Conservation (phyloP, 257 asterid species). For the Verbena officinalis region DNA sequence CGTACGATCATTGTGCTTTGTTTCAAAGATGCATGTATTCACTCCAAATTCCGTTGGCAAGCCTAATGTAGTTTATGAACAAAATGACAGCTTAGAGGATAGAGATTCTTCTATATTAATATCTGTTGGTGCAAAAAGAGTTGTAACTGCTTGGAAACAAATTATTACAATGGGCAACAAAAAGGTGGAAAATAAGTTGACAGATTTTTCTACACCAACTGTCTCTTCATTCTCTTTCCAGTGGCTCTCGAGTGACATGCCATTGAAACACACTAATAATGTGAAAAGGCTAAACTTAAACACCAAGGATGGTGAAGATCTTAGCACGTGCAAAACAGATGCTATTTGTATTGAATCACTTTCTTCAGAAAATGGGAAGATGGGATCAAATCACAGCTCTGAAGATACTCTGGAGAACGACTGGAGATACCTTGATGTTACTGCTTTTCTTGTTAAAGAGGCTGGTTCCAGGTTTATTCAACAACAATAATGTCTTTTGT, state of each 20-base stretch:
- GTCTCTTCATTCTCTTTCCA: conserved; percentile 62
- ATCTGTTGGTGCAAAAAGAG: conserved; percentile 98
- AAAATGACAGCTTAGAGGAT: conserved; percentile 41
- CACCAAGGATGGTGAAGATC: conserved; percentile 38
- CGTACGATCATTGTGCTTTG: conserved; percentile 78
- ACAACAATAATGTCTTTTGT: conserved; percentile 23
- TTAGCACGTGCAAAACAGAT: conserved; percentile 28
- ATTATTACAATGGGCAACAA: conserved; percentile 36
- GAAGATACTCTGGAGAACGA: conserved; percentile 76
- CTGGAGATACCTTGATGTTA: conserved; percentile 94
- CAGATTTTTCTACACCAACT: conserved; percentile 39
- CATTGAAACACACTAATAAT: conserved; percentile 51
- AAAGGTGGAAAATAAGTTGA: conserved; percentile 34
- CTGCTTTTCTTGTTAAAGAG: conserved; percentile 87
- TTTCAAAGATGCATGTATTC: conserved; percentile 58
- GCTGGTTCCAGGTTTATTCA: conserved; percentile 66
- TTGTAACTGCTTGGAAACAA: conserved; percentile 91
- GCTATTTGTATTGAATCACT: conserved; percentile 35
- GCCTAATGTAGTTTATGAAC: conserved; percentile 35
- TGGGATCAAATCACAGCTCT: conserved; percentile 37
- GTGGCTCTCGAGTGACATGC: conserved; percentile 96
- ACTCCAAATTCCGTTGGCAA: conserved; percentile 39
- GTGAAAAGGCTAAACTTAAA: conserved; percentile 50
- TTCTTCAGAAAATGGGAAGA: conserved; percentile 37
- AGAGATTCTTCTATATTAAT: conserved; percentile 59